Evolutionary conservation across 768 basidiomycete genomes (phyloP).

Genomic region (Suillus fuscotomentosus): DNA sequence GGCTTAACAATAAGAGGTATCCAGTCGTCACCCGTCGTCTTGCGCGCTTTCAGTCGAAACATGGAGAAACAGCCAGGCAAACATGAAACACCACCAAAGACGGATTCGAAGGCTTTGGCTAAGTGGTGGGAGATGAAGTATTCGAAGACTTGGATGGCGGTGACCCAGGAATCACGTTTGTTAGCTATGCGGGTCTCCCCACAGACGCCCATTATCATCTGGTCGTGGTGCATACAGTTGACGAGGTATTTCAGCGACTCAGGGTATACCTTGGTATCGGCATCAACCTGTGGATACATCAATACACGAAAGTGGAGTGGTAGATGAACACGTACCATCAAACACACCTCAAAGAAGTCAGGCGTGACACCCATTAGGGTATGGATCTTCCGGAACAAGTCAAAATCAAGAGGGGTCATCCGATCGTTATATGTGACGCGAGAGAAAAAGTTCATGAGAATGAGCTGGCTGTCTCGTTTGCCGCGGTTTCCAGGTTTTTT

Average conservation of each 20-base stretch:
- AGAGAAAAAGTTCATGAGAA: conserved; percentile 99
- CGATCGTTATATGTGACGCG: conserved; percentile 99
- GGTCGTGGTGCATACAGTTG: conserved; percentile 98
- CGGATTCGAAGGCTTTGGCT: conserved; percentile 97
- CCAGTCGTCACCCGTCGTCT: conserved; percentile 90
- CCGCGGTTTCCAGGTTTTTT: conserved; percentile 98
- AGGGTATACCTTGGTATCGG: conserved; percentile 94
- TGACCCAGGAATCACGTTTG: conserved; percentile 98
- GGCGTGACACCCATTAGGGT: conserved; percentile 98
- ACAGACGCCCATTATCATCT: conserved; percentile 98
- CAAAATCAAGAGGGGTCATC: conserved; percentile 96
- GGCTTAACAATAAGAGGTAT: conserved; percentile 95
- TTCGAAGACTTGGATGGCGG: conserved; percentile 96
- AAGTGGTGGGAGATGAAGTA: conserved; percentile 99
- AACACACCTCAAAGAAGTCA: conserved; percentile 52
- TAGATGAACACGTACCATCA: conserved; percentile 65
- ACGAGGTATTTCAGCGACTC: conserved; percentile 89
- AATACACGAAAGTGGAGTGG: conserved; percentile 1
- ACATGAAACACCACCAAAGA: conserved; percentile 99
- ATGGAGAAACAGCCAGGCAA: conserved; percentile 69
- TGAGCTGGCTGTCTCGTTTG: conserved; percentile 97
- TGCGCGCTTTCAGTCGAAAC: conserved; percentile 96
- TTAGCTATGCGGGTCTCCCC: conserved; percentile 99
- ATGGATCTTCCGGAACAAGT: conserved; percentile 96
- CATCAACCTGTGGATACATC: conserved; percentile 76